These are phyloP conservation scores for Sequoiadendron giganteum DNA, from an alignment of 75 land plant genomes.

Conservation along the genomic window DNA sequence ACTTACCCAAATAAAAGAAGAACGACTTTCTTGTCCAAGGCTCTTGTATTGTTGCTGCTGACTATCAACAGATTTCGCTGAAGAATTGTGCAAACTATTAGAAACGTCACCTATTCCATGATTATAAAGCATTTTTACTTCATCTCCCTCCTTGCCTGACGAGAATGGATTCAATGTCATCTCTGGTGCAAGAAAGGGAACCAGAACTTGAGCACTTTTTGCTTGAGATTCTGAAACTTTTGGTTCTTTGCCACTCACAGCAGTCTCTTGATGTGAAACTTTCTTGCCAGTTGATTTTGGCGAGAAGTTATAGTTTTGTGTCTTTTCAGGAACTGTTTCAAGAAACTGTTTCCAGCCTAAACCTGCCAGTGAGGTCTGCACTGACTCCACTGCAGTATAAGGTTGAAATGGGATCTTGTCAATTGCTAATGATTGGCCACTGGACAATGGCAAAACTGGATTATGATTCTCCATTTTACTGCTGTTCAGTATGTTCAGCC, in stretches of 20 bases:
- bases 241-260: neutral
- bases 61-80: neutral
- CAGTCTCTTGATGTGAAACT: neutral
- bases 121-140: slow-evolving; percentile 13
- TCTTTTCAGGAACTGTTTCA: slow-evolving; percentile 12
- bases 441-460: slow-evolving; percentile 3
- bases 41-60: slow-evolving; percentile 5
- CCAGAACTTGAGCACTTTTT: neutral
- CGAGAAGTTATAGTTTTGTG: slow-evolving; percentile 8
- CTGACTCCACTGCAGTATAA: slow-evolving; percentile 7
- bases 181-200: slow-evolving; percentile 3
- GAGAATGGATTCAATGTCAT: slow-evolving; percentile 1
- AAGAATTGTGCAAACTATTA: neutral
- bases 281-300: neutral
- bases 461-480: neutral
- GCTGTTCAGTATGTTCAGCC: neutral
- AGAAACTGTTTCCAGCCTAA: slow-evolving; percentile 11
- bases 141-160: slow-evolving; percentile 11
- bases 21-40: slow-evolving; percentile 9
- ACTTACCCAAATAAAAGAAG: slow-evolving; percentile 7
- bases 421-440: neutral
- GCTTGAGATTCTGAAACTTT: slow-evolving; percentile 11
- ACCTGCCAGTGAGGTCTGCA: neutral
- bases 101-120: slow-evolving; percentile 6
- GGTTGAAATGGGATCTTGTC: slow-evolving; percentile 1